Percentiles rank a stretch among this genome's conserved stretches.
Evolutionary conservation across 306 rosid genomes (phyloP).

Genomic region (Prunus davidiana): DNA sequence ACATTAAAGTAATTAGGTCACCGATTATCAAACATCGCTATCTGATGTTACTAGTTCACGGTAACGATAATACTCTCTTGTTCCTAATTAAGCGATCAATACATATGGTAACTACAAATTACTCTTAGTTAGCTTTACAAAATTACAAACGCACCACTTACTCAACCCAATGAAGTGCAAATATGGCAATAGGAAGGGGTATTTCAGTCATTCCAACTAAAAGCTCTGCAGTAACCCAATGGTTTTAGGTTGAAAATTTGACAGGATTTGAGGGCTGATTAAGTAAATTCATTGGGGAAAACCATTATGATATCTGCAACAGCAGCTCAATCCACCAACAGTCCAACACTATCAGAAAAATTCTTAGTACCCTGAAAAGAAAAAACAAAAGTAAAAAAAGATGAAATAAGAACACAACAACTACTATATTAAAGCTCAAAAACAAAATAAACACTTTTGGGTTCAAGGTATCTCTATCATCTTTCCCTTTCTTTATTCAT

Average conservation of each 20-base stretch:
- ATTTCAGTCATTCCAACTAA: not conserved
- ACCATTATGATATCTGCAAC: slow-evolving; percentile 46
- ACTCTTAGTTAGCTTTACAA: not conserved
- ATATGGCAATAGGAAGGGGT: not conserved
- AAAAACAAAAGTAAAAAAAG: not conserved
- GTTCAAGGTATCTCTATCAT: slow-evolving; percentile 21
- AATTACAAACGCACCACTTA: not conserved
- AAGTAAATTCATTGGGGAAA: slow-evolving; percentile 16
- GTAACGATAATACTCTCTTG: too few relatives aligned
- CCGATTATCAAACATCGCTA: too few relatives aligned
- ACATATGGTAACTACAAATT: not conserved
- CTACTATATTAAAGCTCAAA: slow-evolving; percentile 8
- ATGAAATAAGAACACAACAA: not conserved
- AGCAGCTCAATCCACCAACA: slow-evolving; percentile 31
- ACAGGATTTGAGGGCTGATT: slow-evolving; percentile 22
- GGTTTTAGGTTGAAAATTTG: slow-evolving; percentile 24
- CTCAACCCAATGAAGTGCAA: not conserved
- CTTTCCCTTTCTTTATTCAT: slow-evolving; percentile 31
- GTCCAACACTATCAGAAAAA: slow-evolving; percentile 24
- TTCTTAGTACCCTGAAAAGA: not conserved
- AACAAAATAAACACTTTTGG: slow-evolving; percentile 27
- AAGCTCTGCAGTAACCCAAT: not conserved
- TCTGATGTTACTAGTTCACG: too few relatives aligned
- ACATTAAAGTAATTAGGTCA: not conserved
- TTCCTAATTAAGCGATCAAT: not conserved